Evolutionary conservation across 768 basidiomycete genomes (phyloP).

Genomic region (Mycena venus): DNA sequence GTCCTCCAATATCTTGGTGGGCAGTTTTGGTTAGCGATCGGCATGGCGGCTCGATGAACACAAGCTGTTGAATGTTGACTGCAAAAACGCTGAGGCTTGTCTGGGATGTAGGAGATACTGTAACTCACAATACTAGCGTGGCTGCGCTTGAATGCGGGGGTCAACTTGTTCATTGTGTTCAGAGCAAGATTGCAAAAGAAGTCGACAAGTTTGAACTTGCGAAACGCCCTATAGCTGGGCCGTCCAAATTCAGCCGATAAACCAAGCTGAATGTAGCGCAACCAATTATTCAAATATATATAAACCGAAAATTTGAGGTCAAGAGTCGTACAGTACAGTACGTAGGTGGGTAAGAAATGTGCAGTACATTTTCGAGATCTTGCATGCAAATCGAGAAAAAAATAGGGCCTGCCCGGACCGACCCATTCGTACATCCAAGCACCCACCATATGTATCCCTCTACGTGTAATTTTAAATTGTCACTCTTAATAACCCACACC

Average conservation of each 20-base stretch:
- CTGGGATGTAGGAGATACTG: too few species aligned
- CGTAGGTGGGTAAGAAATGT: slow-evolving; percentile 18
- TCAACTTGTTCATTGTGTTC: too few species aligned
- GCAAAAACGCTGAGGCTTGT: too few species aligned
- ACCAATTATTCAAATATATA: slow-evolving; percentile 24
- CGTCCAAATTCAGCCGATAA: too few species aligned
- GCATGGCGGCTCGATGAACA: too few species aligned
- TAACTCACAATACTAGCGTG: too few species aligned
- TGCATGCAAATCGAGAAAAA: slow-evolving; percentile 5
- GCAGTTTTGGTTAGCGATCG: not conserved
- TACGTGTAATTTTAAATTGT: slow-evolving; percentile 23
- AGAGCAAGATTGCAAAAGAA: too few species aligned
- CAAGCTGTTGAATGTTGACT: too few species aligned
- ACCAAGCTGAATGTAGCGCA: too few species aligned
- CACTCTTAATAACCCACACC: slow-evolving; percentile 36
- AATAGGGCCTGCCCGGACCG: not conserved
- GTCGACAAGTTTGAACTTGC: too few species aligned
- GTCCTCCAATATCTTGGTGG: not conserved
- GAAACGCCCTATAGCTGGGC: too few species aligned
- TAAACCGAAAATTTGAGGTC: slow-evolving; percentile 6
- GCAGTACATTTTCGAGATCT: slow-evolving; percentile 34
- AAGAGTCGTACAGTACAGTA: not conserved
- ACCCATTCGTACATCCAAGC: slow-evolving; percentile 19
- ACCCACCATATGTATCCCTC: slow-evolving; percentile 15
- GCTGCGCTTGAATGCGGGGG: too few species aligned